phyloP scores from a whole-genome alignment of 2,329 filamentous ascomycete species.

The Dryadomyces quercus-mongolicae region DNA sequence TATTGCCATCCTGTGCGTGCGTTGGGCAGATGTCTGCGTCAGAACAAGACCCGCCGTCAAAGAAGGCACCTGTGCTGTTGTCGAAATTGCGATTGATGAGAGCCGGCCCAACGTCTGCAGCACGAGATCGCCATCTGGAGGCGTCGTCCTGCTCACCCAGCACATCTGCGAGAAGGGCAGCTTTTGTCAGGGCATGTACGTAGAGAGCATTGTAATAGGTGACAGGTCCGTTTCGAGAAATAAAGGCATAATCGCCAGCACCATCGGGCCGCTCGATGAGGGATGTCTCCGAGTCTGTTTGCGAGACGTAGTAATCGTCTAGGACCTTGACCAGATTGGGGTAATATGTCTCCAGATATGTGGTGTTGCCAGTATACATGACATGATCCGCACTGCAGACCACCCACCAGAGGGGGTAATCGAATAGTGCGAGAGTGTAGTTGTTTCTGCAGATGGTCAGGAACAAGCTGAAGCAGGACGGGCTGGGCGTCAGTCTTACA shows the following conservation, averaged over 20 bases:
- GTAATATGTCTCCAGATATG: constrained; percentile 30
- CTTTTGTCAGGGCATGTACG: constrained; percentile 30
- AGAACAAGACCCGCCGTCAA: constrained; percentile 25
- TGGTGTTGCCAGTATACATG: constrained; percentile 34
- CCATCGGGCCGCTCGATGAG: constrained; percentile 28
- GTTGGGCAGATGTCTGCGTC: constrained; percentile 18
- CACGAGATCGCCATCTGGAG: constrained; percentile 25
- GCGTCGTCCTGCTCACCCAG: constrained; percentile 21
- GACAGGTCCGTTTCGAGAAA: constrained; percentile 31
- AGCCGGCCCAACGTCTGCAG: constrained; percentile 20
- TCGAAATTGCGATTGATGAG: constrained; percentile 30
- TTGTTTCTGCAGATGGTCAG: constrained; percentile 19
- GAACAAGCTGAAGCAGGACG: background rate
- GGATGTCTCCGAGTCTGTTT: constrained; percentile 25
- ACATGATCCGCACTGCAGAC: constrained; percentile 33
- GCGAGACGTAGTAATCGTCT: constrained; percentile 31
- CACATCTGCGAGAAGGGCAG: constrained; percentile 27
- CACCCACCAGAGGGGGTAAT: constrained; percentile 43
- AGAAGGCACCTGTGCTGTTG: constrained; percentile 27
- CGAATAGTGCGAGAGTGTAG: constrained; percentile 35
- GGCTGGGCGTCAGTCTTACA: constrained; percentile 20
- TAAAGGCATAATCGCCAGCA: constrained; percentile 40
- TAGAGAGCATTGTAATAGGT: constrained; percentile 43
- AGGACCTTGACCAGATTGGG: constrained; percentile 25
- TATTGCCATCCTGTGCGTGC: constrained; percentile 40